These are phyloP conservation scores for Dioscorea dumetorum DNA, from an alignment of 106 monocot genomes.

Conservation along the genomic window DNA sequence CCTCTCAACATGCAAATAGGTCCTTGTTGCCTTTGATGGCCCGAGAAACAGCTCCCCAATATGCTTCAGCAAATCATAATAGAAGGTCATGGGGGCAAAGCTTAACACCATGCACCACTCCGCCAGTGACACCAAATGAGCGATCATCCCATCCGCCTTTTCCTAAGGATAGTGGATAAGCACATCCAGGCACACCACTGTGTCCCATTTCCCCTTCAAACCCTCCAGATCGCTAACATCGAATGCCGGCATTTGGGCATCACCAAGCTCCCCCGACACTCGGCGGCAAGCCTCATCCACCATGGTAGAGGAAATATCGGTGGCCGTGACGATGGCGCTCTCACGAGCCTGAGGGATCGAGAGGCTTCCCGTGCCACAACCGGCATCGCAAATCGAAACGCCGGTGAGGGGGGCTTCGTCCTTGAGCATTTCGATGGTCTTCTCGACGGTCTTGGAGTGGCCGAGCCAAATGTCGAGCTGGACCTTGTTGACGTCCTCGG, in stretches of 20 bases:
- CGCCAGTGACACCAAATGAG: too few species aligned
- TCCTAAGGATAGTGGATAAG: too few species aligned
- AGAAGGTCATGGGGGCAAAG: slow-evolving; percentile 84
- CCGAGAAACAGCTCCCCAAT: slow-evolving; percentile 89
- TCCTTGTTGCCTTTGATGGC: slow-evolving; percentile 91
- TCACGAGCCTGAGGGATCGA: slow-evolving; percentile 77
- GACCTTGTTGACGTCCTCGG: too few species aligned
- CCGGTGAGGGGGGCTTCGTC: slow-evolving; percentile 52
- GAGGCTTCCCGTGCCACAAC: slow-evolving; percentile 91
- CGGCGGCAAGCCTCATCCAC: slow-evolving; percentile 61
- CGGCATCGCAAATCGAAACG: slow-evolving; percentile 91
- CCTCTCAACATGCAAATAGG: slow-evolving; percentile 81
- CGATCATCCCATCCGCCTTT: too few species aligned
- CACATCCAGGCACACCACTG: too few species aligned
- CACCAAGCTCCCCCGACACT: slow-evolving; percentile 24
- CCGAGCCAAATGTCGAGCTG: too few species aligned
- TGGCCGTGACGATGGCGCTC: slow-evolving; percentile 72
- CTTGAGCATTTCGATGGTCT: slow-evolving; percentile 70
- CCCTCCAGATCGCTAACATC: slow-evolving; percentile 79
- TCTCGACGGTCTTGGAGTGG: too few species aligned
- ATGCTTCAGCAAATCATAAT: slow-evolving; percentile 67
- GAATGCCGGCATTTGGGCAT: slow-evolving; percentile 43
- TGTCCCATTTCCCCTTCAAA: slow-evolving; percentile 68
- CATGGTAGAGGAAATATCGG: slow-evolving; percentile 91
- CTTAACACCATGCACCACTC: too few species aligned